Evolutionary conservation across 257 asterid genomes (phyloP), one percentile per base, ranked within the genome.

Genomic region (Linderniella brevidens): DNA sequence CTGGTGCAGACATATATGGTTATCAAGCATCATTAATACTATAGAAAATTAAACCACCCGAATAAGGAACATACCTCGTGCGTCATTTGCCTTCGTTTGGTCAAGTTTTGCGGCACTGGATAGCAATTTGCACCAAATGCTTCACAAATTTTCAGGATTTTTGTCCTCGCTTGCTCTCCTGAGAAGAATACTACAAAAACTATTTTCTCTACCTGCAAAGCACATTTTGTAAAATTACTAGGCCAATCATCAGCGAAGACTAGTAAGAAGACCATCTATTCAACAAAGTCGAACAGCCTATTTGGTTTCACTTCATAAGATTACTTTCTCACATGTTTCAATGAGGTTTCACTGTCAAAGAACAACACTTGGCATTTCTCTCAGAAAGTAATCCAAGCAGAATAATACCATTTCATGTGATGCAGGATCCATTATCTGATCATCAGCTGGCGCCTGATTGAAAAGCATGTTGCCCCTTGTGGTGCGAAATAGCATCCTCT

Each of bases 381-480:
- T 25, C 32, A 12, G 46, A 50, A 67, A 59, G 38, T 50, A 45
- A 57, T 40, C 18, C 14, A 47, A 57, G 11, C 63, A 53, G 59
- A 41, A 38, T 44, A 8, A 40, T 69, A 88, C 98, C 96, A 73
- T 75, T 71, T 90, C 96, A 68, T 73, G 71, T 50, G 96, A 62
- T 50, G 73, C 45, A 62, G 93, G 96, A 72, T 90, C 96, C 70
- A 79, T 46, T 57, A 90, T 77, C 65, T 71, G 66, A 55, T 75
- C 84, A 65, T 75, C 83, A 48, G 92, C 82, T 35, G 80, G 64
- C 58, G 85, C 86, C 65, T 82, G 94, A 58, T 82, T 82, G 80
- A 90, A 90, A 58, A 90, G 69, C 99, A 90, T 77, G 60, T 90
- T 90, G 61, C 99, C 99, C 61, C 99, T 85, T 17, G 96, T 90